Percentiles rank a stretch among this genome's conserved stretches.
Conservation (phyloP, 495 filamentous ascomycete genomes). For the Sordaria brevicollis region DNA sequence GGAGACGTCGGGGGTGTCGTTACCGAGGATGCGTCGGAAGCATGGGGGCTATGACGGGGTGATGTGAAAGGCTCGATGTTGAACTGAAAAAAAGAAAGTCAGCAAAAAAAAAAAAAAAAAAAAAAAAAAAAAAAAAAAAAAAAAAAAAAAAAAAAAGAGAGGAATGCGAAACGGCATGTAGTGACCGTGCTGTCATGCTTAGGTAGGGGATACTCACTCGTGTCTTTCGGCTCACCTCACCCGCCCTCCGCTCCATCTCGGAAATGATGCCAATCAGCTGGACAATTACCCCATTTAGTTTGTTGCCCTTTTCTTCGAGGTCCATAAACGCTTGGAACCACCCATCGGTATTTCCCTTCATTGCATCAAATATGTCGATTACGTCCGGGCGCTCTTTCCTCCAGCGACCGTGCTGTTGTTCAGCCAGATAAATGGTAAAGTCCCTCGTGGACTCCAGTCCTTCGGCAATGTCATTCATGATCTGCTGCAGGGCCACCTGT, state of each 20-base stretch:
- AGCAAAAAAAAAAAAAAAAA: neutral
- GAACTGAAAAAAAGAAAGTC: constrained; percentile 4
- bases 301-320: constrained; percentile 53
- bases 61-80: constrained; percentile 13
- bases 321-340: constrained; percentile 68
- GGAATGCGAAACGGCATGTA: neutral
- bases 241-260: constrained; percentile 70
- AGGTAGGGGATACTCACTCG: constrained; percentile 27
- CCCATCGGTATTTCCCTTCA: constrained; percentile 79
- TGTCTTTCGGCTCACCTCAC: constrained; percentile 58
- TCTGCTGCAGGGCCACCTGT: constrained; percentile 59
- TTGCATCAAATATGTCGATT: constrained; percentile 60
- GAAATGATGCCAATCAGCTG: constrained; percentile 56
- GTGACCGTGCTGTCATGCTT: neutral
- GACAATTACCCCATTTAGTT: constrained; percentile 49
- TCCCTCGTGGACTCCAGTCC: constrained; percentile 67
- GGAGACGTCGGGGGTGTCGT: constrained; percentile 17
- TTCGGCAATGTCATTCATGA: constrained; percentile 65
- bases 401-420: constrained; percentile 50
- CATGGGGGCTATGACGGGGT: constrained; percentile 15
- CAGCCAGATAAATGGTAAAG: constrained; percentile 62
- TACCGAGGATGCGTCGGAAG: constrained; percentile 17
- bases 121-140: neutral
- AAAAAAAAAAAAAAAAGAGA: neutral
- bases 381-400: constrained; percentile 38